Evolutionary conservation across 352 stramenopile species (phyloP).

Genomic region (Phytophthora crassamura): DNA sequence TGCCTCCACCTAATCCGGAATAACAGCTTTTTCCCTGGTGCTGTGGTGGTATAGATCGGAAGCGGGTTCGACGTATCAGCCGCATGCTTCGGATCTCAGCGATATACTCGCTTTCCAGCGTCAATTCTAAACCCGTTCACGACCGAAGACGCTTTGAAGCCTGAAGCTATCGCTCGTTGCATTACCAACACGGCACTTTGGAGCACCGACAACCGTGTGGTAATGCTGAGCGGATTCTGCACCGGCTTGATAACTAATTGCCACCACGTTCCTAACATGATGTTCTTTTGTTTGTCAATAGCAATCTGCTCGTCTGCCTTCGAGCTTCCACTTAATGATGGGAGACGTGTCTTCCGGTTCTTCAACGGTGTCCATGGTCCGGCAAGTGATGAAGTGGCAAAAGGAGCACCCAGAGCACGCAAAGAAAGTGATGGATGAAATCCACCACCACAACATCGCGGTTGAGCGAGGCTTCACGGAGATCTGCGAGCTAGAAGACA

Average conservation of each 20-base stretch:
- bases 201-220: conserved; percentile 54
- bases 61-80: conserved; percentile 97
- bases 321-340: conserved; percentile 91
- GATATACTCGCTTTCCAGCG: conserved; percentile 92
- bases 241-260: not conserved
- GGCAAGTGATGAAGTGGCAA: conserved; percentile 69
- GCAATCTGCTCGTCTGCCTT: conserved; percentile 69
- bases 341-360: conserved; percentile 96
- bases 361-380: conserved; percentile 87
- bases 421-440: conserved; percentile 34
- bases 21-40: not conserved
- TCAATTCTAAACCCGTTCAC: conserved; percentile 65
- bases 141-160: conserved; percentile 50
- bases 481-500: conserved; percentile 35
- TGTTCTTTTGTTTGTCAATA: conserved; percentile 25
- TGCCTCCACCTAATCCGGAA: too few species aligned
- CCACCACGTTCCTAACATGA: conserved; percentile 5
- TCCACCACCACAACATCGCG: conserved; percentile 45
- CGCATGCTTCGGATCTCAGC: conserved; percentile 94
- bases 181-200: conserved; percentile 53
- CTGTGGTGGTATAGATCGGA: conserved; percentile 77
- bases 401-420: conserved; percentile 41
- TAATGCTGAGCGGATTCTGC: conserved; percentile 18
- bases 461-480: conserved; percentile 43
- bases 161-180: conserved; percentile 61